Percentiles rank a stretch among this genome's conserved stretches.
Evolutionary conservation across 257 asterid genomes (phyloP).

Genomic region (Solanum chmielewskii): DNA sequence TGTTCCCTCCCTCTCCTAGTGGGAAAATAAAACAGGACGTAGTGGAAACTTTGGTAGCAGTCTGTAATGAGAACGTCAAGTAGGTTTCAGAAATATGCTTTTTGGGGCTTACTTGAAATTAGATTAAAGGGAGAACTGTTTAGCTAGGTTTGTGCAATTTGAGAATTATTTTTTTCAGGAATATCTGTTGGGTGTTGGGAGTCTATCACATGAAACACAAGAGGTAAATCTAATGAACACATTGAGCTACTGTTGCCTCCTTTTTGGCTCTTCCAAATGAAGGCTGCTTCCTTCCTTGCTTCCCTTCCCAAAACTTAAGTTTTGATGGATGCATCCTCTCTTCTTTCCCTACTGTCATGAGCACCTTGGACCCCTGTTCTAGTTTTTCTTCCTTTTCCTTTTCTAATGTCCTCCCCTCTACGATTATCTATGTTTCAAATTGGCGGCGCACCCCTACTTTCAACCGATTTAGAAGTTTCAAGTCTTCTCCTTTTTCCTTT

Average conservation of each 20-base stretch:
- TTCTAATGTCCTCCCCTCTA: neutral
- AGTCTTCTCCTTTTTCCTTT: neutral
- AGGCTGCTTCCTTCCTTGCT: neutral
- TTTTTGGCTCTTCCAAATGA: neutral
- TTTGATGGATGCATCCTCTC: neutral
- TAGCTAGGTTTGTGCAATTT: neutral
- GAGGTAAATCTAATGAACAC: neutral
- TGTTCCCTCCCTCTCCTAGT: neutral
- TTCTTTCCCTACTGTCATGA: neutral
- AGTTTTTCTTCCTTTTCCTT: neutral
- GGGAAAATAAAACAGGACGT: neutral
- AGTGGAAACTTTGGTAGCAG: neutral
- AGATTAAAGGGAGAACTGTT: neutral
- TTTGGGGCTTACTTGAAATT: neutral
- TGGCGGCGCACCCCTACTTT: neutral
- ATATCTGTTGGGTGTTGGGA: neutral
- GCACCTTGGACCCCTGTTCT: neutral
- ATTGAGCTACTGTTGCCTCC: neutral
- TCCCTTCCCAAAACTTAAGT: neutral
- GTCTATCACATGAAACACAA: neutral
- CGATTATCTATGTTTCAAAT: neutral
- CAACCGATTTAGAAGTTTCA: neutral
- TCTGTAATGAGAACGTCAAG: neutral
- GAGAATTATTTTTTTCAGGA: neutral
- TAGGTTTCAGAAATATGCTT: neutral